Percentiles rank a stretch among this genome's conserved stretches.
phyloP scores from a whole-genome alignment of 2,329 filamentous ascomycete genomes.

The Cryphonectria parasitica region DNA sequence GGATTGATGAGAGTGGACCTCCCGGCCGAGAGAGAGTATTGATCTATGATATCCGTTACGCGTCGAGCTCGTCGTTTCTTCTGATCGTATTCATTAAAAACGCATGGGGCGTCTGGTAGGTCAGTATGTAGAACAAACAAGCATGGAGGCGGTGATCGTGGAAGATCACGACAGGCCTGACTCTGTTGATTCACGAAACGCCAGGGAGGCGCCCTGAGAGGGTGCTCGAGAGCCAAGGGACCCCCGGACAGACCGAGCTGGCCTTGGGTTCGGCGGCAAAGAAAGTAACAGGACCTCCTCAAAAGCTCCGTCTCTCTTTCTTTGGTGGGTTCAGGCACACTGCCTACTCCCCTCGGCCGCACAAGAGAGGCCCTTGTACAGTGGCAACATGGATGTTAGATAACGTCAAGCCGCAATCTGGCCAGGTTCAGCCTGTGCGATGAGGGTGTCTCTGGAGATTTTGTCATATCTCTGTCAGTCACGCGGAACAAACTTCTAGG shows the following conservation, averaged over 20 bases:
- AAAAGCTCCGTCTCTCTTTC: not conserved
- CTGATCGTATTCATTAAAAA: not conserved
- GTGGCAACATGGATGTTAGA: not conserved
- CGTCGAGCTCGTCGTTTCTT: not conserved
- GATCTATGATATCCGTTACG: not conserved
- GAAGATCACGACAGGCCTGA: not conserved
- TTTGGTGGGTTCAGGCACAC: not conserved
- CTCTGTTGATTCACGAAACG: slow-evolving; percentile 14
- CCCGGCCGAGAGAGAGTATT: not conserved
- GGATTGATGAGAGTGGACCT: not conserved
- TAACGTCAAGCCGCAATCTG: not conserved
- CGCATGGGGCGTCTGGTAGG: not conserved
- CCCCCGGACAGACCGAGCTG: not conserved
- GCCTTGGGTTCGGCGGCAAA: not conserved
- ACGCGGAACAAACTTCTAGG: not conserved
- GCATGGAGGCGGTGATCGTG: not conserved
- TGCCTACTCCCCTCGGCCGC: not conserved
- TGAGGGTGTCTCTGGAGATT: not conserved
- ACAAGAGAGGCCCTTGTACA: not conserved
- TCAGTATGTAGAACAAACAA: not conserved
- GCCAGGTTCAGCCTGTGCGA: slow-evolving; percentile 1
- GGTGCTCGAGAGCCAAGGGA: not conserved
- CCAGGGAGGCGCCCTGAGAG: not conserved
- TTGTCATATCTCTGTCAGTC: not conserved
- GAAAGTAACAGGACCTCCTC: not conserved